phyloP scores from a whole-genome alignment of 495 filamentous ascomycete species.

The Aspergillus ostianus region DNA sequence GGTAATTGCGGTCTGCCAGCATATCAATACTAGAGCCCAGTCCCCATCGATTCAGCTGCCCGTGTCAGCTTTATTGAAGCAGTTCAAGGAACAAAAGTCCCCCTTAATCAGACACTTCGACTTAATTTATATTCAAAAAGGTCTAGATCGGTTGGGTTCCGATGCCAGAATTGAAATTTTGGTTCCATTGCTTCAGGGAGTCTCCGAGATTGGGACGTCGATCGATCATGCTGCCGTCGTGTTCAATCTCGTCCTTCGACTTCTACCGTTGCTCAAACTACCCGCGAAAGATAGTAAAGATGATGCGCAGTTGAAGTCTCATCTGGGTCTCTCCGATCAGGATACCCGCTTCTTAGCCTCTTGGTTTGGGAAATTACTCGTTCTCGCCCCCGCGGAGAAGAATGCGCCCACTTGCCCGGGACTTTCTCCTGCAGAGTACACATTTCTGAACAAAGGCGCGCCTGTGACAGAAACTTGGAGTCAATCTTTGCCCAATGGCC shows the following conservation, averaged over 20 bases:
- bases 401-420: slow-evolving; percentile 60
- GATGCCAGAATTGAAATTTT: slow-evolving; percentile 66
- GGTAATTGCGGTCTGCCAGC: slow-evolving; percentile 70
- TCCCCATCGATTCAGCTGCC: slow-evolving; percentile 74
- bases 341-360: slow-evolving; percentile 73
- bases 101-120: slow-evolving; percentile 85
- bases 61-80: slow-evolving; percentile 76
- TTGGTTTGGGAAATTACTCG: slow-evolving; percentile 78
- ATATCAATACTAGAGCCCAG: slow-evolving; percentile 73
- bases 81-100: slow-evolving; percentile 77
- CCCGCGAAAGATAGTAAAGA: slow-evolving; percentile 76
- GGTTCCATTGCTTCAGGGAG: slow-evolving; percentile 67
- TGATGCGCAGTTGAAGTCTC: slow-evolving; percentile 64
- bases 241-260: slow-evolving; percentile 79
- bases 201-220: slow-evolving; percentile 63
- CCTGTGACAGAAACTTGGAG: slow-evolving; percentile 68
- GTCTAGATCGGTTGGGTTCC: slow-evolving; percentile 66
- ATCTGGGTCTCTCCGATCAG: slow-evolving; percentile 62
- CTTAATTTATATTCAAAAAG: slow-evolving; percentile 83
- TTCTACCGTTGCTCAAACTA: slow-evolving; percentile 68
- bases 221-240: slow-evolving; percentile 64
- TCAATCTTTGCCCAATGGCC: slow-evolving; percentile 53
- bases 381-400: slow-evolving; percentile 54
- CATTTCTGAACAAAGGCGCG: slow-evolving; percentile 61
- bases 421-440: slow-evolving; percentile 65